Evolutionary conservation across 2,329 filamentous ascomycete species (phyloP), one percentile per base, ranked within the genome.

Genomic region (Penicillium sp.): DNA sequence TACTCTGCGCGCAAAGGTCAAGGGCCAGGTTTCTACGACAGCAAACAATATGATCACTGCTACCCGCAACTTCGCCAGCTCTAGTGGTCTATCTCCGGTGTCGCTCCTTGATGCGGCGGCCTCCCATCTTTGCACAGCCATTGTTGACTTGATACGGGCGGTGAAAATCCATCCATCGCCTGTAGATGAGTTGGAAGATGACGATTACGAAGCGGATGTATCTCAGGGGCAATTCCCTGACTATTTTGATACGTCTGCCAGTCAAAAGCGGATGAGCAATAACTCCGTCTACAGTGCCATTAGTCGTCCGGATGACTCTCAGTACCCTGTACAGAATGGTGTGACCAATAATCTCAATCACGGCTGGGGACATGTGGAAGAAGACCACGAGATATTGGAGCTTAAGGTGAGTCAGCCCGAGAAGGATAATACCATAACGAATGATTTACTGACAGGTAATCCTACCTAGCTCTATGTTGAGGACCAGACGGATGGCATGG

Each of bases 31-130:
- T 3, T 95, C 92, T n/a, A 89, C 89, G 2, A 96, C 93, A 1
- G 93, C 94, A 49, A 97, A 97, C 80, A 94, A 93, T 70, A 81
- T 99, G 57, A 97, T 97, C 69, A 97, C 93, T 2, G 91, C 93
- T 1, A 89, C 91, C 35, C 96, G 95, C 78, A 96, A 96, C 71
- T 96, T 94, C 73, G 88, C 90, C 35, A 84, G 86, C 12, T 88
- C 91, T 0, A 87, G 86, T 21, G 94, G 94, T 31, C 84, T 99
- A 33, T 93, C 91, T 1, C 94, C 94, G 0, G 89, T 99, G n/a
- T 96, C 91, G 6, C 78, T 99, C 3, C 81, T 99, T 23, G 94
- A 99, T 73, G 94, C 93, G 4, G 93, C 94, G 2, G 92, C 93
- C 8, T 94, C 91, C 25, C 92, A 99, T 75, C 82, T 97, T 37